phyloP scores from a whole-genome alignment of 345 rosid genomes.

The Heritiera littoralis region DNA sequence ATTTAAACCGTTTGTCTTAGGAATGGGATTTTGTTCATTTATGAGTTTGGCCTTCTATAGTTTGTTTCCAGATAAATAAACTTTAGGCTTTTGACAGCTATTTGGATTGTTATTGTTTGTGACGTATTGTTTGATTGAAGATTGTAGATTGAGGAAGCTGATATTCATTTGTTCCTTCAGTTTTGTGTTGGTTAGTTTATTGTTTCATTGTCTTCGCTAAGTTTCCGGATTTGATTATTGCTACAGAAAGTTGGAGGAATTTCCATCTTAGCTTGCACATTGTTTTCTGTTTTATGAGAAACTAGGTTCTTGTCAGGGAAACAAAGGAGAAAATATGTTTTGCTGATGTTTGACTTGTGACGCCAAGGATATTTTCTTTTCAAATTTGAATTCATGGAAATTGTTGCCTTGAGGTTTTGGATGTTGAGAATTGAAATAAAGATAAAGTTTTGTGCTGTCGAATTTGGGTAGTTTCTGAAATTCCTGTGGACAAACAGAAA shows the following conservation, averaged over 20 bases:
- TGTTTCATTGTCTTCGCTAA: background rate
- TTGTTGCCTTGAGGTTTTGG: conserved; percentile 26
- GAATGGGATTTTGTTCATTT: conserved; percentile 20
- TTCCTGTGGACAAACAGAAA: conserved; percentile 27
- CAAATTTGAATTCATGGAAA: conserved; percentile 25
- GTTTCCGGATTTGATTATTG: conserved; percentile 16
- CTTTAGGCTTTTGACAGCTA: conserved; percentile 16
- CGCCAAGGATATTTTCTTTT: background rate
- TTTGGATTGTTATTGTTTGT: conserved; percentile 7
- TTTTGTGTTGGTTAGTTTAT: conserved; percentile 11
- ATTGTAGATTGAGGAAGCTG: background rate
- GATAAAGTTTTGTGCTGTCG: conserved; percentile 21
- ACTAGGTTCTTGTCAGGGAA: background rate
- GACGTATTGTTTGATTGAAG: conserved; percentile 22
- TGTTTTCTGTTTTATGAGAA: conserved; percentile 5
- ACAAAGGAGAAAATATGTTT: background rate
- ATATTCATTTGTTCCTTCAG: background rate
- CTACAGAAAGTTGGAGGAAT: background rate
- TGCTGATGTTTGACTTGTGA: background rate
- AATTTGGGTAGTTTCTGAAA: conserved; percentile 29
- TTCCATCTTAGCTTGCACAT: background rate
- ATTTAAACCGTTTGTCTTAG: background rate
- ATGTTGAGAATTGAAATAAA: conserved; percentile 24
- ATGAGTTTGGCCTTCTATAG: conserved; percentile 1
- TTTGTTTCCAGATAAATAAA: conserved; percentile 15